Evolutionary conservation across 2,329 filamentous ascomycete genomes (phyloP).

Genomic region (Nemania abortiva): DNA sequence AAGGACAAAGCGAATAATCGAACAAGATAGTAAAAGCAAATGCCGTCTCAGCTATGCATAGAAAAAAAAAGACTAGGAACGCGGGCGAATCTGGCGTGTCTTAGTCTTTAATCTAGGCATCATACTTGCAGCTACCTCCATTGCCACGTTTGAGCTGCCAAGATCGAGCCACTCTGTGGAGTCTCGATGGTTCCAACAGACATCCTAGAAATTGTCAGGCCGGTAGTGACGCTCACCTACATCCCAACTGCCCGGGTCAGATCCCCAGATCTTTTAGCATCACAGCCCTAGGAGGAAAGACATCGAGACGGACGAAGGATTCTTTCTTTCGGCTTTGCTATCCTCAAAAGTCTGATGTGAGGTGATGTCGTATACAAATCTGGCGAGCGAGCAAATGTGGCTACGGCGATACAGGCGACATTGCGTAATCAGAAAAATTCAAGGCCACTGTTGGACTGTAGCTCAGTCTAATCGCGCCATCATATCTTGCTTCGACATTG

Average conservation of each 20-base stretch:
- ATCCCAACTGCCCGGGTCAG: constrained; percentile 42
- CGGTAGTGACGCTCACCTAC: constrained; percentile 44
- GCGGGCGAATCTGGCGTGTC: constrained; percentile 45
- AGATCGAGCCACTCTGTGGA: constrained; percentile 40
- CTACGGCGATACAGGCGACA: constrained; percentile 51
- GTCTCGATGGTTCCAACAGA: constrained; percentile 40
- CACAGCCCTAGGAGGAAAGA: constrained; percentile 43
- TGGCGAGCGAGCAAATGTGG: constrained; percentile 50
- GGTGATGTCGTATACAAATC: constrained; percentile 46
- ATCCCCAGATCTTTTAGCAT: constrained; percentile 43
- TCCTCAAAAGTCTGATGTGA: constrained; percentile 40
- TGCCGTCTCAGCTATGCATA: constrained; percentile 65
- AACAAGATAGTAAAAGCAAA: constrained; percentile 59
- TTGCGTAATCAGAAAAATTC: constrained; percentile 47
- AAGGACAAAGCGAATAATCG: constrained; percentile 53
- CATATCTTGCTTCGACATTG: constrained; percentile 94
- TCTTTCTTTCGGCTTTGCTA: constrained; percentile 30
- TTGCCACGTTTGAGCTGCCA: constrained; percentile 42
- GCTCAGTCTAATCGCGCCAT: constrained; percentile 95
- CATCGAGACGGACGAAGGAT: constrained; percentile 41
- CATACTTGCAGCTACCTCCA: constrained; percentile 40
- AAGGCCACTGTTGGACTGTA: constrained; percentile 43
- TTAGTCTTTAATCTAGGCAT: constrained; percentile 44
- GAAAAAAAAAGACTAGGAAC: constrained; percentile 63
- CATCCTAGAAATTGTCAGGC: constrained; percentile 44